phyloP scores from a whole-genome alignment of 2,329 filamentous ascomycete genomes.

The Dothidotthia symphoricarpi region DNA sequence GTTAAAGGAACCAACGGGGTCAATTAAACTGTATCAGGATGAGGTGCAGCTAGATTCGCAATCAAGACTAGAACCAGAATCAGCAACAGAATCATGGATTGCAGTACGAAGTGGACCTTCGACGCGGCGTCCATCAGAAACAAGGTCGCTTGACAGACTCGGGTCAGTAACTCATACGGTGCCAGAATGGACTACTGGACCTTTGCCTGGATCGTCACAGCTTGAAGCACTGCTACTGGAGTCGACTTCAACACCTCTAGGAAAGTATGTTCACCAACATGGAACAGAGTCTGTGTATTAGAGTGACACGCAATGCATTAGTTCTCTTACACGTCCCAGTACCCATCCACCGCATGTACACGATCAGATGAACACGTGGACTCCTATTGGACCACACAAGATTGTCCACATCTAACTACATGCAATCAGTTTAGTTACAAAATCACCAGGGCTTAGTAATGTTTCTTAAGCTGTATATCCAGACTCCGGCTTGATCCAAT shows the following conservation, averaged over 20 bases:
- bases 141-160: neutral
- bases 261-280: neutral
- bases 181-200: slow-evolving; percentile 2
- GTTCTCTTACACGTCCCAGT: neutral
- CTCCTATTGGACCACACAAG: too few relatives aligned
- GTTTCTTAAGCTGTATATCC: too few relatives aligned
- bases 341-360: too few relatives aligned
- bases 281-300: neutral
- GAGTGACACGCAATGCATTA: neutral
- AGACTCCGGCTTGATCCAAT: too few relatives aligned
- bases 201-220: slow-evolving; percentile 2
- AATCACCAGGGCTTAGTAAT: too few relatives aligned
- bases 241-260: slow-evolving; percentile 12
- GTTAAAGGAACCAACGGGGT: neutral
- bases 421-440: too few relatives aligned
- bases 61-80: too few relatives aligned
- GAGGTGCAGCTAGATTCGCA: too few relatives aligned
- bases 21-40: too few relatives aligned
- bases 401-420: too few relatives aligned
- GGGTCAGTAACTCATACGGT: neutral
- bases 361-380: too few relatives aligned
- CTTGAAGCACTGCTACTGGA: slow-evolving; percentile 8
- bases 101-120: neutral
- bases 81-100: neutral
- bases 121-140: neutral